Evolutionary conservation across 2,329 filamentous ascomycete genomes (phyloP), one percentile per base, ranked within the genome.

Genomic region (Ilyonectria mors-panacis): DNA sequence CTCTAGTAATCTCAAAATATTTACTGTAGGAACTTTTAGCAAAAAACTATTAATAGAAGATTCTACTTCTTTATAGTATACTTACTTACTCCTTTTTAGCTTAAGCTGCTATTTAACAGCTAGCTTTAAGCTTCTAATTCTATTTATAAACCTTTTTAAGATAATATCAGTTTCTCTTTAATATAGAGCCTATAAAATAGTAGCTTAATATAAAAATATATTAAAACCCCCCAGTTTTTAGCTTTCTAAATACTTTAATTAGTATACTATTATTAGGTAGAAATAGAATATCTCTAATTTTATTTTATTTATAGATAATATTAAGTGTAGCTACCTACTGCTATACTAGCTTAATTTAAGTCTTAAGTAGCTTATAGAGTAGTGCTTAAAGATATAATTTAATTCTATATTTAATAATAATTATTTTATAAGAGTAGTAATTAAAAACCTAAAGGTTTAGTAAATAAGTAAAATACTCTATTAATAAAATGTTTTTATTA

Each of bases 11-110:
- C 21, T 56, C 19, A 30, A 56, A 56, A 2, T 15, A 30, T 44
- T 56, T n/a, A 21, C 37, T 57, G 4, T 19, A 15, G 9, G 35
- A 37, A 15, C 54, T n/a, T 9, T 28, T 55, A 13, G 51, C 7
- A 23, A 55, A 55, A 3, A 55, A 4, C 51, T 55, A 15, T 39
- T 55, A 23, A 35, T 55, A 55, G 30, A 55, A 55, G 15, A 55
- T 30, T 15, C 3, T 39, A 39, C 13, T 39, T 39, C 13, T 39
- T 4, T 39, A 39, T n/a, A n/a, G 37, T 39, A 6, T 17, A 39
- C 17, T 39, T n/a, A 6, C 13, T 15, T 39, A 39, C 13, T 39
- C 37, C 15, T 39, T 13, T 6, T 39, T 39, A 13, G 2, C 37
- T 39, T 39, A 39, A 15, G 3, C 3, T 15, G 5, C 15, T n/a